phyloP scores from a whole-genome alignment of 805 yeast species.

The Kodamaea fukazawae region DNA sequence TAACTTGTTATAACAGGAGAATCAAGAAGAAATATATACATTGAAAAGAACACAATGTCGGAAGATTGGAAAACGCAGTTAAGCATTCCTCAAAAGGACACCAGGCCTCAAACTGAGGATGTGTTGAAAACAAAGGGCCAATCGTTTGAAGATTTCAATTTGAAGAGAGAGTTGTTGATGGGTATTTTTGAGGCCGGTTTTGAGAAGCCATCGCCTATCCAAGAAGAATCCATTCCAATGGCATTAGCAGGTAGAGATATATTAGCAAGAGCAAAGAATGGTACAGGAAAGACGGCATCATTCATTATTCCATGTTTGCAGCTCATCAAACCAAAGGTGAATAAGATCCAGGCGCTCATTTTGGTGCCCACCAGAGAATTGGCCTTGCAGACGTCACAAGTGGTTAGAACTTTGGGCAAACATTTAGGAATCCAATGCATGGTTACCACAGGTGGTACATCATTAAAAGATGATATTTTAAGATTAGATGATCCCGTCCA shows the following conservation, averaged over 20 bases:
- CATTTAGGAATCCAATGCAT: constrained; percentile 89
- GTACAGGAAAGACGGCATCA: constrained; percentile 98
- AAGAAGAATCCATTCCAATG: constrained; percentile 94
- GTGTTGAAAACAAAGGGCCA: constrained; percentile 88
- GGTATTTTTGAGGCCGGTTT: constrained; percentile 99
- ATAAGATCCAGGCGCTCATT: constrained; percentile 87
- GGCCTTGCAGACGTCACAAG: constrained; percentile 96
- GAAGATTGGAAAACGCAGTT: constrained; percentile 66
- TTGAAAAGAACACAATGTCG: constrained; percentile 3
- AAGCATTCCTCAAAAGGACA: constrained; percentile 77
- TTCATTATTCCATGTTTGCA: constrained; percentile 92
- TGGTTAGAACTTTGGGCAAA: constrained; percentile 91
- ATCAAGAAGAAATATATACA: background rate
- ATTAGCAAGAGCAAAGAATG: constrained; percentile 96
- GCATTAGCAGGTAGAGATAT: constrained; percentile 95
- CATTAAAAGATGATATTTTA: constrained; percentile 87
- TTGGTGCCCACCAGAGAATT: constrained; percentile 97
- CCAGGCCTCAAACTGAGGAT: constrained; percentile 97
- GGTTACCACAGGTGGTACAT: constrained; percentile 99
- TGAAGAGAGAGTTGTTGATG: constrained; percentile 92
- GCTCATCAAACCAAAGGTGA: constrained; percentile 76
- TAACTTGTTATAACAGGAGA: no score
- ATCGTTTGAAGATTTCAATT: constrained; percentile 85
- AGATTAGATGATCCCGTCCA: constrained; percentile 93
- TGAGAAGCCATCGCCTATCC: constrained; percentile 97